Evolutionary conservation across 2,329 filamentous ascomycete genomes (phyloP).

Genomic region (Nannizzia gypsea): DNA sequence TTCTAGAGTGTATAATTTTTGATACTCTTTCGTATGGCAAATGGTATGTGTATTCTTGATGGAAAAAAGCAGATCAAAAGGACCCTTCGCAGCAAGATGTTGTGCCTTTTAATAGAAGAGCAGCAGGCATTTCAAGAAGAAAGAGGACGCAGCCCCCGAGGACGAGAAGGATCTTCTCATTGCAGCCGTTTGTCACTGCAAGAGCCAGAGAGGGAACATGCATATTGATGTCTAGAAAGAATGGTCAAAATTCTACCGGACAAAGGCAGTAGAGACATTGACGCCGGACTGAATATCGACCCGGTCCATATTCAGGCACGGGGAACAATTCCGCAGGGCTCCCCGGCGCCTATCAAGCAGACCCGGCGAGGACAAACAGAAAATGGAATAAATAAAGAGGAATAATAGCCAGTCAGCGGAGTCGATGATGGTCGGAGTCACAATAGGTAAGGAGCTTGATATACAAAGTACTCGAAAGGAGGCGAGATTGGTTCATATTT

Average conservation of each 20-base stretch:
- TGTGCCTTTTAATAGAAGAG: not conserved
- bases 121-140: not conserved
- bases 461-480: not conserved
- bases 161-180: not conserved
- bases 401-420: conserved; percentile 1
- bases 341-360: not conserved
- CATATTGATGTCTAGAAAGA: not conserved
- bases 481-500: not conserved
- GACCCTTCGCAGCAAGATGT: not conserved
- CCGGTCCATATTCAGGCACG: conserved; percentile 1
- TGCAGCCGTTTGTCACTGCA: conserved; percentile 5
- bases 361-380: not conserved
- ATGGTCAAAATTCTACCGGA: not conserved
- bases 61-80: not conserved
- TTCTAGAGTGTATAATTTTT: not conserved
- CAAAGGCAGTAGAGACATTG: conserved; percentile 4
- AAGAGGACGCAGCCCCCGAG: not conserved
- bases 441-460: not conserved
- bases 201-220: not conserved
- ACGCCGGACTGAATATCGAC: not conserved
- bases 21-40: not conserved
- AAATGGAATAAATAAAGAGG: not conserved
- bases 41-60: not conserved
- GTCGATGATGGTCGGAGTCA: not conserved
- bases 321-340: not conserved